These are phyloP conservation scores for Hyparrhenia diplandra DNA, from an alignment of 176 grass and related monocot species.

Conservation along the genomic window DNA sequence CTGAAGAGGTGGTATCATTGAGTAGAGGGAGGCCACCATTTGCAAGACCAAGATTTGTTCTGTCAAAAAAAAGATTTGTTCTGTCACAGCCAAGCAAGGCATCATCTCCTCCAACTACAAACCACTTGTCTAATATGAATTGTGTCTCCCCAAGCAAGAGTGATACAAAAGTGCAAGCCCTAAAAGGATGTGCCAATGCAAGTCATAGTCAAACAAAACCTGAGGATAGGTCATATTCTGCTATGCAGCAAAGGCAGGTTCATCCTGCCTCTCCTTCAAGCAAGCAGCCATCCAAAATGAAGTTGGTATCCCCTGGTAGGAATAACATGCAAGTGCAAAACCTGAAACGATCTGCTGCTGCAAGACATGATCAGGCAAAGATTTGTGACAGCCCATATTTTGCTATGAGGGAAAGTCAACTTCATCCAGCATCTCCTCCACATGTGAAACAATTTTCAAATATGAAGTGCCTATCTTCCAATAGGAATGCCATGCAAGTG, in stretches of 20 bases:
- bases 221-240: not conserved
- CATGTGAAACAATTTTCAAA: not conserved
- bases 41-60: not conserved
- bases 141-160: conserved; percentile 8
- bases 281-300: not conserved
- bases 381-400: not conserved
- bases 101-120: conserved; percentile 4
- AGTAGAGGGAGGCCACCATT: conserved; percentile 10
- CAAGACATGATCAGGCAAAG: conserved; percentile 23
- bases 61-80: no score
- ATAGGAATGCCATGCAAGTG: not conserved
- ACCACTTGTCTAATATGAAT: not conserved
- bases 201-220: conserved; percentile 13
- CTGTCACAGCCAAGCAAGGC: not conserved
- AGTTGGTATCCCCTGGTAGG: not conserved
- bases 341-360: conserved; percentile 2
- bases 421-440: not conserved
- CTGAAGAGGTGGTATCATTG: conserved; percentile 27
- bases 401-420: not conserved
- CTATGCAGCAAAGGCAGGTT: not conserved
- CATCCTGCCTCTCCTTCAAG: not conserved
- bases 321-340: not conserved
- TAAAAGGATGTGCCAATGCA: not conserved
- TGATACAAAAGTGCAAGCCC: not conserved
- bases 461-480: conserved; percentile 1